Base-by-base conservation (phyloP, 371 early-diverging fungal genomes). In the Mucor velutinosus region DNA sequence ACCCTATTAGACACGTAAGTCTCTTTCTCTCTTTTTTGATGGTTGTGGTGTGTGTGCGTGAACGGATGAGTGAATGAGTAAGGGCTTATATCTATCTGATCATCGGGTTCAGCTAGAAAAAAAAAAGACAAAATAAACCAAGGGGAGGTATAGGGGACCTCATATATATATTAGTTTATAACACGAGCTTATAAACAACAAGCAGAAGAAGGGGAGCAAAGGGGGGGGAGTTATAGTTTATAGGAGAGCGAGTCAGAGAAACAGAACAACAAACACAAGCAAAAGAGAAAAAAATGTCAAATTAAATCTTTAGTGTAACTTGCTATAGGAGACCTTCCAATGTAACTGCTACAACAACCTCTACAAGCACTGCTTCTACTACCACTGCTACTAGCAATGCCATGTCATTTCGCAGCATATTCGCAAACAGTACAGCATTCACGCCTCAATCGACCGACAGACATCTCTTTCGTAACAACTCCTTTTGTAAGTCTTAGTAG, bases 381-480 rank as follows among this genome's bases (percentile, higher is more conserved):
- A 60, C 12, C 23, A 59, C 41, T 60, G 60, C 60, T 43, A 41
- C 41, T 41, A 60, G 21, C 23, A 59, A 59, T 60, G 45, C 62
- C 19, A 72, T 62, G 64, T 75, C 78, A 66, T 64, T 78, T 56
- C 73, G 76, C 60, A 69, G 78, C 71, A 67, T 78, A 51, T 75
- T 78, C 58, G 66, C 78, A 27, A 73, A 77, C 59, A 72, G 65
- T 65, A 72, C 73, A 60, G 72, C 78, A 47, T 75, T 77, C 60
- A 75, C 78, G 41, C 77, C 77, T 68, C 74, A 71, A 56, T 71
- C 72, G 12, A 66, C 66, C 2, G 75, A 75, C 51, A 66, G 66
- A 30, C 71, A 74, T 57, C 64, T 77, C 14, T 77, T 77, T 37
- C 68, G 65, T 41, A 60, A 69, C 23, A 58, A 60, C 25, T 58